Base-by-base conservation (phyloP, 371 early-diverging fungal species). In the Mortierella sp. region DNA sequence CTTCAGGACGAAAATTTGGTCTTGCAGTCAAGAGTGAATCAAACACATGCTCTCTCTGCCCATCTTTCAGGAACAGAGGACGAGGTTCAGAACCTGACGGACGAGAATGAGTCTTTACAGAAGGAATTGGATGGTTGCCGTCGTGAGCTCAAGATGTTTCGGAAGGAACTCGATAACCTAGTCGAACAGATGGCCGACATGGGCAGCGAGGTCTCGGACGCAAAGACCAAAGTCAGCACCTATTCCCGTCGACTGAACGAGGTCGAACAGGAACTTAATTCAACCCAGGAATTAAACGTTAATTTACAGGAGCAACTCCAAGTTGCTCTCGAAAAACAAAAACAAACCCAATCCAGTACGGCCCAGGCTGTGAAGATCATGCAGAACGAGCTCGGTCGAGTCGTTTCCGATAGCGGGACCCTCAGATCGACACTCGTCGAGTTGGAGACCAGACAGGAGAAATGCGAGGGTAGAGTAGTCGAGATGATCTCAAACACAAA, bases 181-280 rank as follows among this genome's bases (percentile, higher is more conserved):
- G 87, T 90, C 4, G 90, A 85, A n/a, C 92, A 92, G 60, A 77
- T 92, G 69, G 86, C 88, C 48, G 91, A 92, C 55, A 92, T 92
- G 90, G 89, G 89, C 0, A 84, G 86, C 22, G 92, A 92, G 76
- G 89, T 92, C 84, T 83, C 88, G 79, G 84, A 83, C 33, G 90
- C 92, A 36, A 86, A 89, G 57, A 81, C 79, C 33, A 87, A 88
- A 75, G 92, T 90, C 15, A 86, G 83, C 65, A 71, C 87, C 38
- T 92, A 90, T 70, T 87, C 92, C 38, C 89, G 90, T 63, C 83
- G 89, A 60, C 69, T 90, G 66, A 86, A 86, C 13, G 92, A 92
- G 57, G 90, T 90, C 0, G 92, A 92, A 67, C 92, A 92, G 69
- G 89, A 88, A 36, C 72, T 92, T n/a, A 83, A 86, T 15, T 75